A percentile compares a stretch with the other conserved stretches of the same genome.
Evolutionary conservation across 768 basidiomycete genomes (phyloP).

Genomic region (Crepidotus variabilis): DNA sequence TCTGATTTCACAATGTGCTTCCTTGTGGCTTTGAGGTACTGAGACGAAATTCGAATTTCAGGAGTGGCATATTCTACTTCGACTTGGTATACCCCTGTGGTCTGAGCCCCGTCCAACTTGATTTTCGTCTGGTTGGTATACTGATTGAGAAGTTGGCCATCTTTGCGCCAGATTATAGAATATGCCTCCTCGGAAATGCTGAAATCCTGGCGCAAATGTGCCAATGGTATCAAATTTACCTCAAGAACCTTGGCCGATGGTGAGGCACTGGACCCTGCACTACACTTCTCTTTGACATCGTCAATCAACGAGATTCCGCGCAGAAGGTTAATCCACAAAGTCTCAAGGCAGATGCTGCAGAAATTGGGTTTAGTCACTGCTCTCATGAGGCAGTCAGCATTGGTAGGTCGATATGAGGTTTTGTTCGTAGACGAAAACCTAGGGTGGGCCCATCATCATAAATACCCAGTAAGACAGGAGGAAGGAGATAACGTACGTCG

Average conservation of each 20-base stretch:
- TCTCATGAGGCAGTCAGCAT: constrained; percentile 83
- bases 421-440: constrained; percentile 63
- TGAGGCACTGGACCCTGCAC: neutral
- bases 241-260: constrained; percentile 32
- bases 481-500: constrained; percentile 51
- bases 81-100: neutral
- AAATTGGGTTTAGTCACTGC: constrained; percentile 65
- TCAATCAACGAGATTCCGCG: constrained; percentile 62
- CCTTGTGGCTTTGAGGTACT: too few species aligned
- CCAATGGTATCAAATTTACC: constrained; percentile 58
- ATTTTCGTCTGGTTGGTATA: constrained; percentile 51
- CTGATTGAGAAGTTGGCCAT: constrained; percentile 37
- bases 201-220: constrained; percentile 40
- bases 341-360: constrained; percentile 72
- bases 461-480: neutral
- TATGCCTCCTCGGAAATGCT: constrained; percentile 36
- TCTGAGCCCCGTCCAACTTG: constrained; percentile 25
- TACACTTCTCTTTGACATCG: constrained; percentile 37
- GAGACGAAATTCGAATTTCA: too few species aligned
- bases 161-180: constrained; percentile 51
- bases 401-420: constrained; percentile 77
- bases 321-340: constrained; percentile 67
- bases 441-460: neutral
- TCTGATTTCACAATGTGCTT: too few species aligned
- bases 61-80: too few species aligned